Evolutionary conservation across 2,329 filamentous ascomycete species (phyloP), one percentile per base, ranked within the genome.

Genomic region (Cylindrodendrum hubeiense): DNA sequence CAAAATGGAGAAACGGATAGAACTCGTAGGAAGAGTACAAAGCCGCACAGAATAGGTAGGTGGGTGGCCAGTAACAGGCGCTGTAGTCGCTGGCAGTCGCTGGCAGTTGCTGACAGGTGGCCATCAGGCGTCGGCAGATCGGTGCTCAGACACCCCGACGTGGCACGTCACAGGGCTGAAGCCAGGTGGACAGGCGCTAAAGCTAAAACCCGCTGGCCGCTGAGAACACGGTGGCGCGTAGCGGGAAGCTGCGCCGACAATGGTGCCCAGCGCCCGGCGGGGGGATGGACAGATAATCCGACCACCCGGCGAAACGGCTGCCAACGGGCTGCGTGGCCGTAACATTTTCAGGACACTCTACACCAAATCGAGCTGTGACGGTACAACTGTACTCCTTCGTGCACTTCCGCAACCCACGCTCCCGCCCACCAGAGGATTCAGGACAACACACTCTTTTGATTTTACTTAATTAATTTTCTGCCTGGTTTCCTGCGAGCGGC

Each of bases 221-320:
- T 73, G 74, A 73, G 77, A 78, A 79, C 77, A 79, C 77, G 54
- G 76, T 79, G 77, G 76, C 76, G 76, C 71, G 67, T 74, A 24
- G 39, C 66, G 61, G 44, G 39, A 30, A 49, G 69, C 59, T n/a
- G 15, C 37, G 37, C 37, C 37, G 21, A 39, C 30, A 70, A 56
- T 26, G 37, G 15, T 17, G 15, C 37, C 17, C 37, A 24, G 41
- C 22, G 59, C 57, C 53, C 59, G 62, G 66, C 52, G 67, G 64
- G 70, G 70, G 72, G 71, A 72, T 60, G 63, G 68, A 73, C 74
- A 75, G 77, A 77, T 79, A 77, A 79, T 79, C 75, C 75, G 73
- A 75, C 62, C 67, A 61, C 61, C 63, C 65, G 59, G 39, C 46
- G 30, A 8, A 41, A 33, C 12, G 15, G 55, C 22, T n/a, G 19